Conservation (phyloP, 1,284 basidiomycete genomes). For the Exsudoporus floridanus region DNA sequence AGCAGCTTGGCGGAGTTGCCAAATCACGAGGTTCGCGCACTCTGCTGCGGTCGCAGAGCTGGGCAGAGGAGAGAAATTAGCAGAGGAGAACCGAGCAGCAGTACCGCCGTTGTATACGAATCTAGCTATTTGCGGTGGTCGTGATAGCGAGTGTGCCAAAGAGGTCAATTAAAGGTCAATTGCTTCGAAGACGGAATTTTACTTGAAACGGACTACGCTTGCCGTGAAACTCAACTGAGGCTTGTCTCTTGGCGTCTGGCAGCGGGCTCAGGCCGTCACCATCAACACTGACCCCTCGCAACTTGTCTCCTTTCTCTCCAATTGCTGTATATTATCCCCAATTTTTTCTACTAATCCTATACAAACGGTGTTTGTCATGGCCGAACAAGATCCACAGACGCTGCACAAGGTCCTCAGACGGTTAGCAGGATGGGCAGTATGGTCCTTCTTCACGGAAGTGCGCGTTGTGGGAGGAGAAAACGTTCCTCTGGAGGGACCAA, state of each 20-base stretch:
- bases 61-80: no score
- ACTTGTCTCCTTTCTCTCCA: background rate
- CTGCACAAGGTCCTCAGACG: conserved; percentile 65
- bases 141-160: background rate
- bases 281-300: background rate
- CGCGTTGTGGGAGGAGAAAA: conserved; percentile 83
- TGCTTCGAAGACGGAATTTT: background rate
- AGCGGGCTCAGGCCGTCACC: background rate
- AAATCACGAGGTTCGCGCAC: background rate
- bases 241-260: background rate
- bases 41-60: no score
- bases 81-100: background rate
- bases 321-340: conserved; percentile 9
- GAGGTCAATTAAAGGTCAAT: background rate
- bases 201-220: conserved; percentile 12
- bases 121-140: background rate
- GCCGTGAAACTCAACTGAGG: background rate
- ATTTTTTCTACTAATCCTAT: conserved; percentile 4
- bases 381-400: conserved; percentile 41
- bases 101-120: background rate
- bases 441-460: conserved; percentile 85
- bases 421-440: conserved; percentile 71
- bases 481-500: conserved; percentile 79
- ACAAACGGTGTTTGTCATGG: conserved; percentile 5
- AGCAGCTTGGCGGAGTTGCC: background rate